A percentile compares a stretch with the other conserved stretches of the same genome.
These are phyloP conservation scores for Beta corolliflora DNA, from an alignment of 179 eudicot species.

Conservation along the genomic window DNA sequence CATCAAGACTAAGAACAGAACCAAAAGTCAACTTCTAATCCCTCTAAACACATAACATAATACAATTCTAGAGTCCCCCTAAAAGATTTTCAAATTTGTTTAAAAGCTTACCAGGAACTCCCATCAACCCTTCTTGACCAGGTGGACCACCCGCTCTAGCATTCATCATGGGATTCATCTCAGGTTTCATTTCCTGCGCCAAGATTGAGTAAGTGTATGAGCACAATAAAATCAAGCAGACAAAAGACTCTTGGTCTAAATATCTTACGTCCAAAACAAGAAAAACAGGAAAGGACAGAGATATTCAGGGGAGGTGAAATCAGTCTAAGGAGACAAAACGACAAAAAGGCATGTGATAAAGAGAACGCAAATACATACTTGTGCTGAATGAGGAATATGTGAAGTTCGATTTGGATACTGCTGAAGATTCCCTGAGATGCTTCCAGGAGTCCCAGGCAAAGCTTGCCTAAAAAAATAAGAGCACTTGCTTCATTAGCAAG, in stretches of 20 bases:
- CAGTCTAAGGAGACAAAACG: slow-evolving; percentile 1
- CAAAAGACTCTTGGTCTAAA: background rate
- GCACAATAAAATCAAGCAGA: background rate
- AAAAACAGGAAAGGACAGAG: background rate
- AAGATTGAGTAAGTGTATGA: background rate
- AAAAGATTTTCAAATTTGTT: background rate
- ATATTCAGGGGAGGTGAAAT: background rate
- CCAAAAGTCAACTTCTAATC: background rate
- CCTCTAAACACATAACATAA: background rate
- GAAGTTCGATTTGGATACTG: slow-evolving; percentile 44
- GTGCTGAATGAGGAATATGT: slow-evolving; percentile 44
- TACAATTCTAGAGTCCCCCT: background rate
- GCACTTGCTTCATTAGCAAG: slow-evolving; percentile 8
- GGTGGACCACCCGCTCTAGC: slow-evolving; percentile 39
- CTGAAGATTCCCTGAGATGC: slow-evolving; percentile 45
- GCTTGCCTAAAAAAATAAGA: slow-evolving; percentile 39
- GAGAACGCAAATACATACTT: slow-evolving; percentile 31
- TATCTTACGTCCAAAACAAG: background rate
- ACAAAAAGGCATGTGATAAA: background rate
- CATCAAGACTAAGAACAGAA: background rate
- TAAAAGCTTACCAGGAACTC: slow-evolving; percentile 43
- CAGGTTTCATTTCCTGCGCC: slow-evolving; percentile 44
- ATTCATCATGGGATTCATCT: slow-evolving; percentile 42
- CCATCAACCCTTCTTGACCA: slow-evolving; percentile 48
- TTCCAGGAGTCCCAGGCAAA: slow-evolving; percentile 44